Evolutionary conservation across 805 yeast genomes (phyloP), one percentile per base, ranked within the genome.

Genomic region (Candida adriatica): DNA sequence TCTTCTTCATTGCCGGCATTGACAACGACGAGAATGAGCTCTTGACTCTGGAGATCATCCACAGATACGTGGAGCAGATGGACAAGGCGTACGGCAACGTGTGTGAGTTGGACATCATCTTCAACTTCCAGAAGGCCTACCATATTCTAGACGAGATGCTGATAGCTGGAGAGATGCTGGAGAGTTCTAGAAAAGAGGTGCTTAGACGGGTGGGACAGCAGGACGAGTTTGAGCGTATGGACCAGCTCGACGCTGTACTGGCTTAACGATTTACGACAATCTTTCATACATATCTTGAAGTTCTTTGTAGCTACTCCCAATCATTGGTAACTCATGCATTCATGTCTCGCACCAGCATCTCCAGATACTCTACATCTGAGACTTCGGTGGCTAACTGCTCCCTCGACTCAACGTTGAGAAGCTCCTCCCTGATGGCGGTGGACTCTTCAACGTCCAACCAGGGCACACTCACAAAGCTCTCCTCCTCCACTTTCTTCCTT

Each of bases 21-120:
- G 92, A 82, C 31, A 68, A 71, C 26, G 79, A 73, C 27, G 95
- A 84, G 50, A 92, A 92, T 55, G 98, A 92, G 55, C 66, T 92
- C 41, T 59, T 85, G 33, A 78, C 94, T 2, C 64, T 92, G 35
- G 98, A 92, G 50, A 64, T 82, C 13, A 79, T 92, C 31, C 98
- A 92, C 55, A 68, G 96, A 39, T 92, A 79, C 55, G 98, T 92
- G 24, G 98, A 92, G 56, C 87, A 85, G 43, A 86, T 92, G 96
- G 98, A 92, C 63, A 80, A 82, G 46, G 76, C 87, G 38, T 92
- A 85, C 53, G 96, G 96, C 9, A 90, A 86, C 51, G 98, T 92
- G 13, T 87, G 96, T 59, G 98, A 92, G 56, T 66, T 92, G 48
- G 98, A 92, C 60, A 92, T 92, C 41, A 92, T 92, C 30, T 92